Conservation (phyloP, 192 early-diverging fungal species). For the Backusella tarrabulga region DNA sequence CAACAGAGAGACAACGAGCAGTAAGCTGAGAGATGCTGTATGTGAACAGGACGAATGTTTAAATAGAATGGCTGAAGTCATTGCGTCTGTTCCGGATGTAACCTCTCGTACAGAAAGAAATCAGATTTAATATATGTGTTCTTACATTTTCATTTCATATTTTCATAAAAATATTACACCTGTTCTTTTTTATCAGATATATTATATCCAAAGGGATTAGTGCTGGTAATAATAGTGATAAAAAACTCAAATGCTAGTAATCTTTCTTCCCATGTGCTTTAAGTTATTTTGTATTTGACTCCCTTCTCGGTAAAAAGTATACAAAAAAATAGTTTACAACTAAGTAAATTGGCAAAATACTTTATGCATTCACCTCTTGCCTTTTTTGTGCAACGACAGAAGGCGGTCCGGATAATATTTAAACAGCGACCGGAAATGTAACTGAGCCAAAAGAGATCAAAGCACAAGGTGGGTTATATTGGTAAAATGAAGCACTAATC, state of each 20-base stretch:
- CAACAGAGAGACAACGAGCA: conserved; percentile 10
- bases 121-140: background rate
- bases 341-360: background rate
- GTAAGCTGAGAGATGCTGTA: conserved; percentile 22
- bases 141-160: background rate
- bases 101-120: background rate
- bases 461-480: background rate
- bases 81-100: background rate
- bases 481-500: background rate
- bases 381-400: background rate
- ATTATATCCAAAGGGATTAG: background rate
- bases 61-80: conserved; percentile 24
- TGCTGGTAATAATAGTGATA: too few relatives aligned
- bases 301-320: too few relatives aligned
- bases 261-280: too few relatives aligned
- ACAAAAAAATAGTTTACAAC: too few relatives aligned
- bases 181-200: background rate
- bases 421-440: background rate
- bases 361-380: background rate
- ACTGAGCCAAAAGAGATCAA: background rate
- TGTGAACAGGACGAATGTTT: conserved; percentile 20
- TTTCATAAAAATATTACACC: background rate
- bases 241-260: too few relatives aligned
- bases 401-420: background rate
- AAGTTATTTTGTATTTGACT: too few relatives aligned